Evolutionary conservation across 495 filamentous ascomycete species (phyloP), one percentile per base, ranked within the genome.

Genomic region (Penicillium cosmopolitanum): DNA sequence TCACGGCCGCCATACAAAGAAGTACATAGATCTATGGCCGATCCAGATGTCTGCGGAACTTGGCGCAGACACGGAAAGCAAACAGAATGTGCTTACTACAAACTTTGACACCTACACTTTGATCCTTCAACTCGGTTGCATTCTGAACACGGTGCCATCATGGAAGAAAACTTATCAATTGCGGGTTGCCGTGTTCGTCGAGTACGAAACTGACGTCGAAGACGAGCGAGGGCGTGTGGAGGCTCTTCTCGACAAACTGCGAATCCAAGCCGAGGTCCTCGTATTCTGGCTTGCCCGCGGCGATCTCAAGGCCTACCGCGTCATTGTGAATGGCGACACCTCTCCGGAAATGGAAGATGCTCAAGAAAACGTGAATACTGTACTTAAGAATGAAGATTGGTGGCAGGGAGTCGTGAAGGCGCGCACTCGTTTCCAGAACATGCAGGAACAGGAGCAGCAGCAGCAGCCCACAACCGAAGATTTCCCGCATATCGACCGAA

Each of bases 81-180:
- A 83, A 56, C 80, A 82, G 50, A 93, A 87, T 65, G 82, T 94
- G 16, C 67, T 91, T 47, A 96, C 92, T 3, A 95, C 92, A 1
- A 96, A 96, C 63, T 96, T 96, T 71, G 92, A 96, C 66, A 96
- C 91, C 9, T 96, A 96, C 69, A 96, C 91, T 1, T 74, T 96
- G 33, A 96, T 96, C 59, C 78, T 96, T 13, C 92, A 96, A 66
- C 78, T 96, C 23, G 92, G 92, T 2, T 93, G 88, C 46, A 96
- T 96, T 53, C 75, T 96, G 3, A 85, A 89, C 60, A 95, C 89
- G 6, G 91, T 95, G 3, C 89, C 89, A 7, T 84, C 87, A 1
- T 96, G 91, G 91, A 93, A 91, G 65, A 89, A 85, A 64, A 80
- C 80, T 3, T 94, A 90, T 66, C 82, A 79, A 57, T 73, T 94